phyloP scores from a whole-genome alignment of 2,329 filamentous ascomycete genomes.

The Fusarium palustre region DNA sequence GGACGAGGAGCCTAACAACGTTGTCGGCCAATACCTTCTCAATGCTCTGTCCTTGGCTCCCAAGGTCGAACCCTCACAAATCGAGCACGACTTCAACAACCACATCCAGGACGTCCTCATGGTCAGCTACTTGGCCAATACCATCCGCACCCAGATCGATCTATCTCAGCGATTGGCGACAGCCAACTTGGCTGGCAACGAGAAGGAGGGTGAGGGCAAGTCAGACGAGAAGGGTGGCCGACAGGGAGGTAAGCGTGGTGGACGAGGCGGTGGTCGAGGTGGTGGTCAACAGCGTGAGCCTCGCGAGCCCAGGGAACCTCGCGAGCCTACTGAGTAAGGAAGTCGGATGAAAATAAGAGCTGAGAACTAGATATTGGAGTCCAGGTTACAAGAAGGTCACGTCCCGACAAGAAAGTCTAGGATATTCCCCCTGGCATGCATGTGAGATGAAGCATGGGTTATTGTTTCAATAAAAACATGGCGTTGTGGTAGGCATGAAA shows the following conservation, averaged over 20 bases:
- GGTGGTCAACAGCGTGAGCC: conserved; percentile 62
- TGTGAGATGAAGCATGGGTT: conserved; percentile 48
- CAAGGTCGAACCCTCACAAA: conserved; percentile 90
- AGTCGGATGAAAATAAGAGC: conserved; percentile 24
- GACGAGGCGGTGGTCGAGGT: conserved; percentile 63
- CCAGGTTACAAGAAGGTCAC: conserved; percentile 41
- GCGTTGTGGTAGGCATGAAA: conserved; percentile 55
- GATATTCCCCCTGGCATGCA: conserved; percentile 45
- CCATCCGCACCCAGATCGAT: conserved; percentile 98
- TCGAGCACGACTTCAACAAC: conserved; percentile 99
- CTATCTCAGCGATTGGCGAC: conserved; percentile 94
- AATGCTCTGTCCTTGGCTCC: conserved; percentile 92
- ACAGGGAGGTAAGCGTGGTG: conserved; percentile 63
- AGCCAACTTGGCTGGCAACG: conserved; percentile 68
- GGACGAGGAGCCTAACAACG: conserved; percentile 88
- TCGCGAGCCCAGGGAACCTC: conserved; percentile 63
- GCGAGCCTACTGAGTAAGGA: conserved; percentile 52
- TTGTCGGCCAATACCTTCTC: conserved; percentile 93
- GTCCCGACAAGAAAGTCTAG: conserved; percentile 41
- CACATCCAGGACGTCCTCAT: conserved; percentile 99
- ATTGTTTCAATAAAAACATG: conserved; percentile 52
- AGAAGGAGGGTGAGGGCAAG: conserved; percentile 64
- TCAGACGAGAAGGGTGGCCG: conserved; percentile 59
- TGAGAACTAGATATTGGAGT: conserved; percentile 35
- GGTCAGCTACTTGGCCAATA: conserved; percentile 98